phyloP scores from a whole-genome alignment of 2,329 filamentous ascomycete species.

The Aspergillus sp. region DNA sequence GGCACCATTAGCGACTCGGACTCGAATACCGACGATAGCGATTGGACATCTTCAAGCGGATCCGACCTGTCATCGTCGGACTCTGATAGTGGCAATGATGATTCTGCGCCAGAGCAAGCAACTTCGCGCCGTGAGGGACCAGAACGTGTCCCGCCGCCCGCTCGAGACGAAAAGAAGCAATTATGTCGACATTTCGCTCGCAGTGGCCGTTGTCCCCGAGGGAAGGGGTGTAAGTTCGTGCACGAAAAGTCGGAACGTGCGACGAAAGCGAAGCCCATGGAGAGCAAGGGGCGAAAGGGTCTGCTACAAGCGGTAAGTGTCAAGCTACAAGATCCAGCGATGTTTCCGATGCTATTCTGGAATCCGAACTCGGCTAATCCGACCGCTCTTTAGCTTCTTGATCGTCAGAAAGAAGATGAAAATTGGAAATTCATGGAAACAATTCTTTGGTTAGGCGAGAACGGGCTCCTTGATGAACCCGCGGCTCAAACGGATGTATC shows the following conservation, averaged over 20 bases:
- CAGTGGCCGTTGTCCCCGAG: conserved; percentile 43
- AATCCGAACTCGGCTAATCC: conserved; percentile 4
- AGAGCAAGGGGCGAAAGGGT: conserved; percentile 39
- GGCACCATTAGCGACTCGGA: conserved; percentile 5
- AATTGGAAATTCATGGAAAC: conserved; percentile 43
- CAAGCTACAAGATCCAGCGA: background rate
- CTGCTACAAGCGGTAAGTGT: conserved; percentile 45
- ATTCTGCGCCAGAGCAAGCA: conserved; percentile 43
- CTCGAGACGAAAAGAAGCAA: conserved; percentile 33
- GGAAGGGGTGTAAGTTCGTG: conserved; percentile 42
- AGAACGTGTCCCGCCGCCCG: conserved; percentile 41
- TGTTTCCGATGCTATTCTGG: background rate
- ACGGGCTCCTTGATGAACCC: conserved; percentile 38
- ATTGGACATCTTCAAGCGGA: conserved; percentile 42
- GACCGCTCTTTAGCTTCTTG: conserved; percentile 37
- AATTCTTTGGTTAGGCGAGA: conserved; percentile 44
- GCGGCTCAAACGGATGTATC: background rate
- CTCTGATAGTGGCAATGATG: conserved; percentile 28
- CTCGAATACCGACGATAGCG: conserved; percentile 27
- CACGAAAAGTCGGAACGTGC: conserved; percentile 38
- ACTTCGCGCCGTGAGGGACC: conserved; percentile 42
- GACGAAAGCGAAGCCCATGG: conserved; percentile 27
- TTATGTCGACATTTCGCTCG: conserved; percentile 44
- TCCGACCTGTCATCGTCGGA: conserved; percentile 28
- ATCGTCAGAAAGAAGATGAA: conserved; percentile 44